phyloP scores from a whole-genome alignment of 768 basidiomycete genomes.

The Hericium alpestre region DNA sequence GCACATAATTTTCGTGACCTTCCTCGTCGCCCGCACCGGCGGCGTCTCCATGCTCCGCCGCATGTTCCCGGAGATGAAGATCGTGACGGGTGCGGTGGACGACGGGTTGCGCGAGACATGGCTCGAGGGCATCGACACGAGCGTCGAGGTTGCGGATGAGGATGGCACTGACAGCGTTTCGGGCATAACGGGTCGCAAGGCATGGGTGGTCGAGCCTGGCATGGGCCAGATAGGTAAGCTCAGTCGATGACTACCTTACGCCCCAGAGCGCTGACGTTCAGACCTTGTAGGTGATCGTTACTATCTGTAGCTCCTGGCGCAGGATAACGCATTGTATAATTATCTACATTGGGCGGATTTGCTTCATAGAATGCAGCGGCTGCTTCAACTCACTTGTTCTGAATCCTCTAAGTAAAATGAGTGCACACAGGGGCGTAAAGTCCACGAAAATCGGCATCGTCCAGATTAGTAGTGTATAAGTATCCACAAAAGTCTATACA shows the following conservation, averaged over 20 bases:
- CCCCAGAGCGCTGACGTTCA: background rate
- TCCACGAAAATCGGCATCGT: too few species aligned
- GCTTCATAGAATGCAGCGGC: too few species aligned
- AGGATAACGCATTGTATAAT: too few species aligned
- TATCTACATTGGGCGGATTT: too few species aligned
- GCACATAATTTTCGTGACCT: conserved; percentile 82
- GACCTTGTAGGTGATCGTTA: conserved; percentile 28
- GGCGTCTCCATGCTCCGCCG: conserved; percentile 66
- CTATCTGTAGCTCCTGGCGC: conserved; percentile 17
- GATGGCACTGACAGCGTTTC: conserved; percentile 24
- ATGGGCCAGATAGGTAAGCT: conserved; percentile 80
- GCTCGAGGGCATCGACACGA: conserved; percentile 40
- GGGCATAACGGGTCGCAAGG: conserved; percentile 39
- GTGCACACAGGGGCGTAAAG: too few species aligned
- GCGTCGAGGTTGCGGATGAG: conserved; percentile 25
- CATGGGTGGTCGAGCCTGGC: conserved; percentile 80
- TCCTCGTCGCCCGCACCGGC: conserved; percentile 76
- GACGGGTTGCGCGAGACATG: conserved; percentile 65
- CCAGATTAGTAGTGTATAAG: too few species aligned
- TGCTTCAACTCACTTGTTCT: too few species aligned
- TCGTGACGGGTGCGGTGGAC: conserved; percentile 81
- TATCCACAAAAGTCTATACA: too few species aligned
- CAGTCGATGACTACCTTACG: background rate
- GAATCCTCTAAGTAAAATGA: too few species aligned
- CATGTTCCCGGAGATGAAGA: conserved; percentile 78